These are phyloP conservation scores for Ophioceras dolichostomum DNA, from an alignment of 2,329 filamentous ascomycete genomes.

Conservation along the genomic window DNA sequence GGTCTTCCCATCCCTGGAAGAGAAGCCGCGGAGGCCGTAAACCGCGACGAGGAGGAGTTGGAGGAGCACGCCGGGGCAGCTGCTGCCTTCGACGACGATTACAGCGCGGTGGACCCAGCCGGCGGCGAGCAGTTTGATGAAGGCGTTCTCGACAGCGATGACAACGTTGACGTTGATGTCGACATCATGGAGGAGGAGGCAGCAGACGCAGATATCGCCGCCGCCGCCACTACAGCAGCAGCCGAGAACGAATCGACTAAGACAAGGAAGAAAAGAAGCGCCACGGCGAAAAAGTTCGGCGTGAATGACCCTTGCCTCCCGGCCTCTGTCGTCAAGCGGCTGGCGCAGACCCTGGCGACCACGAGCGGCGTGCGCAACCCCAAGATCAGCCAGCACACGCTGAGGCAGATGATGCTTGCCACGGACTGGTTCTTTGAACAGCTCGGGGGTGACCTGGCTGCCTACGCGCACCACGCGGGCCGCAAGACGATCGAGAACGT, in stretches of 20 bases:
- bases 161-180: constrained; percentile 1
- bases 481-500: constrained; percentile 78
- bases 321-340: constrained; percentile 57
- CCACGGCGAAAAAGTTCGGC: no score
- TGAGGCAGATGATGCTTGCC: constrained; percentile 65
- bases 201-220: background rate
- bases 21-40: no score
- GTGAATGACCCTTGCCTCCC: constrained; percentile 66
- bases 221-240: background rate
- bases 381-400: constrained; percentile 60
- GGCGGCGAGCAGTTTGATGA: background rate
- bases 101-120: constrained; percentile 5
- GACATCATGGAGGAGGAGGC: background rate
- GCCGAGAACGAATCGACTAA: no score
- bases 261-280: no score
- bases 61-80: no score
- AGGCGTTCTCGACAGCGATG: background rate
- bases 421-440: constrained; percentile 92
- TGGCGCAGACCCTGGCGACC: constrained; percentile 60
- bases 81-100: no score
- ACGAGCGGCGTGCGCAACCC: constrained; percentile 52
- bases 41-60: no score
- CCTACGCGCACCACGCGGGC: constrained; percentile 70
- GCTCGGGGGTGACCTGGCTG: constrained; percentile 63
- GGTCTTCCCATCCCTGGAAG: constrained; percentile 6